Conservation (phyloP, 1,284 basidiomycete species). For the Bjerkandera adusta region DNA sequence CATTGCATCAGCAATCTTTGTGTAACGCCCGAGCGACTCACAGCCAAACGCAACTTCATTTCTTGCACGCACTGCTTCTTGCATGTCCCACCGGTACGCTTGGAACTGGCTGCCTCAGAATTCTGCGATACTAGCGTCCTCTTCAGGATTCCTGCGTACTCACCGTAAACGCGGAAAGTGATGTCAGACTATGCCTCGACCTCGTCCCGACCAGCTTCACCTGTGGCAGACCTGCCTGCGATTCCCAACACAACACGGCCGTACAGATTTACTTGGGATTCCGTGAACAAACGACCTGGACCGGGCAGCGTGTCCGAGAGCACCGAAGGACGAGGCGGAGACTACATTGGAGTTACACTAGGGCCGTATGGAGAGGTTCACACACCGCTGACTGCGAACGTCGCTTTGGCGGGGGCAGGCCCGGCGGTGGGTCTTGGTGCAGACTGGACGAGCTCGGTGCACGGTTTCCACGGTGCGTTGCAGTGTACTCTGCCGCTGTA, state of each 20-base stretch:
- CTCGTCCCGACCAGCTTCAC: slow-evolving; percentile 20
- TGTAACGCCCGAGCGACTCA: no score
- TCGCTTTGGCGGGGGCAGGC: slow-evolving; percentile 46
- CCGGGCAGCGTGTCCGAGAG: slow-evolving; percentile 29
- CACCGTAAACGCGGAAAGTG: no score
- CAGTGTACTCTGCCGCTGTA: not conserved
- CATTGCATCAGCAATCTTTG: no score
- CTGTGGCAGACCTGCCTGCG: slow-evolving; percentile 21
- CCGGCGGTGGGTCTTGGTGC: slow-evolving; percentile 15
- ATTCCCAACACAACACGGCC: slow-evolving; percentile 20
- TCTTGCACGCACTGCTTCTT: no score
- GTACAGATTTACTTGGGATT: slow-evolving; percentile 29
- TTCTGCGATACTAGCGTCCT: no score
- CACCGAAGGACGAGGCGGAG: slow-evolving; percentile 31
- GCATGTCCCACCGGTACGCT: no score
- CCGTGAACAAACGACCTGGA: slow-evolving; percentile 20
- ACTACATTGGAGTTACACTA: slow-evolving; percentile 45
- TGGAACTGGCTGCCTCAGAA: no score
- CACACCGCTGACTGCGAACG: slow-evolving; percentile 38
- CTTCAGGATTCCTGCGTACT: no score
- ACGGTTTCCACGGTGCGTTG: slow-evolving; percentile 73
- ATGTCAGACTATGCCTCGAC: slow-evolving; percentile 24
- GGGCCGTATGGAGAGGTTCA: slow-evolving; percentile 26
- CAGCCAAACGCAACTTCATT: no score
- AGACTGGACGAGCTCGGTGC: slow-evolving; percentile 78